Conservation (phyloP, 495 filamentous ascomycete species). For the Aspergillus nidulans region DNA sequence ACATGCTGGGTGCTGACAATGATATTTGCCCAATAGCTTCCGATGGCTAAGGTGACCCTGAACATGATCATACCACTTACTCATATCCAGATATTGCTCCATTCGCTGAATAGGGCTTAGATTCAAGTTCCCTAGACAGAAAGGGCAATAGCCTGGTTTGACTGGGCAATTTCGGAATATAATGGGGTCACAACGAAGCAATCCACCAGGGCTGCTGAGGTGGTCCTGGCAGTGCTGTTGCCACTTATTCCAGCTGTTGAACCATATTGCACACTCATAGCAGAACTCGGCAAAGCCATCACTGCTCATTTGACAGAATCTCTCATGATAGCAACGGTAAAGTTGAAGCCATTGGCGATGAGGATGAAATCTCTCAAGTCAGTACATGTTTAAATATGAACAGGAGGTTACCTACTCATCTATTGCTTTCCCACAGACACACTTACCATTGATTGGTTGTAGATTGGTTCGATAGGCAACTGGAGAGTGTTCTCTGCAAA, state of each 20-base stretch:
- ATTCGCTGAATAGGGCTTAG: not conserved
- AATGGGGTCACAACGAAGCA: conserved; percentile 2
- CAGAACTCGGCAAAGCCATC: conserved; percentile 12
- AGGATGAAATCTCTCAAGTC: not conserved
- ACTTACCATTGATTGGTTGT: conserved; percentile 3
- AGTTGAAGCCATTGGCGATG: conserved; percentile 16
- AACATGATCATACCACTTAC: conserved; percentile 7
- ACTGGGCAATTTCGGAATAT: conserved; percentile 3
- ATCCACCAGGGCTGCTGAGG: not conserved
- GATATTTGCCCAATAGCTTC: not conserved
- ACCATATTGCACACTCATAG: conserved; percentile 14
- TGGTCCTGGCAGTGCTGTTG: conserved; percentile 1
- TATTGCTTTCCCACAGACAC: conserved; percentile 8
- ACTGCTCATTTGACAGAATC: not conserved
- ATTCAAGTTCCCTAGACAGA: conserved; percentile 1
- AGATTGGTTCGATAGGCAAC: conserved; percentile 9
- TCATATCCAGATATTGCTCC: conserved; percentile 2
- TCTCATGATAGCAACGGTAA: conserved; percentile 10
- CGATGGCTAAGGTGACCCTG: not conserved
- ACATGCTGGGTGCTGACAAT: conserved; percentile 6
- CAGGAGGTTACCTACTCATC: not conserved
- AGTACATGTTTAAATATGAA: not conserved
- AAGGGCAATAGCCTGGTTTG: conserved; percentile 1
- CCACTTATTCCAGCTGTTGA: conserved; percentile 9
- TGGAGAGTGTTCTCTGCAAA: conserved; percentile 4